Evolutionary conservation across 352 stramenopile species (phyloP).

Genomic region (Globisporangium acanthophoron): DNA sequence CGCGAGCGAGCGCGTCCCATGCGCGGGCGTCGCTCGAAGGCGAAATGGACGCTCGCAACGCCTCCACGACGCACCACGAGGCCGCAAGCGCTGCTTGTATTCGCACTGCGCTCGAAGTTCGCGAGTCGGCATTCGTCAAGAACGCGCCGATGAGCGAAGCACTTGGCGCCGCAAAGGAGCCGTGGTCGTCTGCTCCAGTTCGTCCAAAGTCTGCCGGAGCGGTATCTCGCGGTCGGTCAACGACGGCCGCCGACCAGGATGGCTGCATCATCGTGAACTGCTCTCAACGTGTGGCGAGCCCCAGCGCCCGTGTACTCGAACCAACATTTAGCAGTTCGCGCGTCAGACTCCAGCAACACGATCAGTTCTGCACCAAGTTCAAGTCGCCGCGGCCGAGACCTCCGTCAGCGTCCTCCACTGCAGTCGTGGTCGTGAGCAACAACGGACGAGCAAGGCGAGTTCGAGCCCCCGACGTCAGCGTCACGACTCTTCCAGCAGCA

Average conservation of each 20-base stretch:
- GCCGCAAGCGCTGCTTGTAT: neutral
- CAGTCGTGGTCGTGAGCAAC: neutral
- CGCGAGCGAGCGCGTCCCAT: neutral
- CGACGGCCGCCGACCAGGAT: neutral
- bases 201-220: conserved; percentile 8
- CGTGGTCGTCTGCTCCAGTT: neutral
- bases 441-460: conserved; percentile 2
- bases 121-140: neutral
- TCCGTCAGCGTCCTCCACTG: conserved; percentile 2
- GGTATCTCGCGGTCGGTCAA: neutral
- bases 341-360: conserved; percentile 2
- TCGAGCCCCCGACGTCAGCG: neutral
- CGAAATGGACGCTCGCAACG: neutral
- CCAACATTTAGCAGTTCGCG: conserved; percentile 7
- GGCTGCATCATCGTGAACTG: neutral
- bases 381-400: conserved; percentile 8
- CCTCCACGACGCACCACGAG: neutral
- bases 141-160: neutral
- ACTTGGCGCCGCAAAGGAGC: neutral
- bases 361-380: conserved; percentile 12
- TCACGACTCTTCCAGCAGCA: neutral
- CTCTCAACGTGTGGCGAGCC: neutral
- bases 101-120: neutral
- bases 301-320: neutral
- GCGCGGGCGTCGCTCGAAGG: neutral